Evolutionary conservation across 2,329 filamentous ascomycete genomes (phyloP).

Genomic region (Apiospora aurea): DNA sequence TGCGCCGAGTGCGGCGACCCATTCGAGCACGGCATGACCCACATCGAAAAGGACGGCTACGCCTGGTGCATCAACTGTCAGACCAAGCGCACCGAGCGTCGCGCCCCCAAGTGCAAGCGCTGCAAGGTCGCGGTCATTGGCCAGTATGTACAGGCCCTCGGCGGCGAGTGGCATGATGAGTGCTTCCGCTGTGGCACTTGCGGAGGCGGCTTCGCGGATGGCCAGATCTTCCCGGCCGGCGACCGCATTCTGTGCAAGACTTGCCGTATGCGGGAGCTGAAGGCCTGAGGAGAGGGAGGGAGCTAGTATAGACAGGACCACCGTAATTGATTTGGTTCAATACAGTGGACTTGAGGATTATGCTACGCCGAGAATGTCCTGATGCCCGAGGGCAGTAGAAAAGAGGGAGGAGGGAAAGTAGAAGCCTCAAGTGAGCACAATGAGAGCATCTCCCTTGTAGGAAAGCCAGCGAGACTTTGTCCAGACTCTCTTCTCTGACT

Average conservation of each 20-base stretch:
- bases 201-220: constrained; percentile 66
- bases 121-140: constrained; percentile 88
- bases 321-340: neutral
- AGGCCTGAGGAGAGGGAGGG: constrained; percentile 46
- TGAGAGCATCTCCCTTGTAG: neutral
- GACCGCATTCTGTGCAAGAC: constrained; percentile 66
- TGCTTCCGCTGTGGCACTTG: constrained; percentile 85
- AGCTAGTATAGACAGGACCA: neutral
- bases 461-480: neutral
- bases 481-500: neutral
- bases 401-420: neutral
- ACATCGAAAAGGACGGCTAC: constrained; percentile 95
- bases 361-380: neutral
- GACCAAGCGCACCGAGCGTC: constrained; percentile 87
- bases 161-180: constrained; percentile 89
- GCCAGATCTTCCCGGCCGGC: constrained; percentile 69
- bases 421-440: neutral
- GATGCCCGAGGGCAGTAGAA: neutral
- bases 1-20: constrained; percentile 98
- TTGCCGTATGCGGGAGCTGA: constrained; percentile 67
- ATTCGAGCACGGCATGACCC: constrained; percentile 74
- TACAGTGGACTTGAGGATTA: neutral
- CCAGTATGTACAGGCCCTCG: constrained; percentile 87
- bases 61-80: constrained; percentile 96
- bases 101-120: constrained; percentile 85